Percentiles rank a stretch among this genome's conserved stretches.
Evolutionary conservation across 1,284 basidiomycete species (phyloP).

Genomic region (Malassezia furfur): DNA sequence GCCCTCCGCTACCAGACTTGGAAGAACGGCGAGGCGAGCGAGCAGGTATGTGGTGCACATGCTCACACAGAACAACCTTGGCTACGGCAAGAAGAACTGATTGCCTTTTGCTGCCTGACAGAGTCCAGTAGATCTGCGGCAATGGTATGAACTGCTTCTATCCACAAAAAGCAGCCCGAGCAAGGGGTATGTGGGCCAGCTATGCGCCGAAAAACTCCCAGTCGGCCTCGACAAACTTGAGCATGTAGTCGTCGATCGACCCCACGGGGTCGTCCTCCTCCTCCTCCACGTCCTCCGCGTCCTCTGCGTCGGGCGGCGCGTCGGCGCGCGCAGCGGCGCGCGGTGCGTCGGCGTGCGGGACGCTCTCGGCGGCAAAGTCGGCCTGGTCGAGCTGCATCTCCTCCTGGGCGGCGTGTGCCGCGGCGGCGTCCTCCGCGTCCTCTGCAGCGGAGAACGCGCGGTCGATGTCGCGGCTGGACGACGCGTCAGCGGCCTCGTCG

Average conservation of each 20-base stretch:
- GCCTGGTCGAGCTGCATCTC: slow-evolving; percentile 68
- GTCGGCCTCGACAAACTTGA: slow-evolving; percentile 63
- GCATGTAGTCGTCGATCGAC: slow-evolving; percentile 76
- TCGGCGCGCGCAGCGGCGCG: neutral
- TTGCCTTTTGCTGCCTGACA: neutral
- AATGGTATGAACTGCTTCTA: neutral
- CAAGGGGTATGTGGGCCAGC: neutral
- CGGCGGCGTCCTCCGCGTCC: slow-evolving; percentile 73
- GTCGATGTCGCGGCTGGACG: slow-evolving; percentile 53
- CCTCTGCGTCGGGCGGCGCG: slow-evolving; percentile 49
- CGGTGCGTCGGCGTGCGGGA: neutral
- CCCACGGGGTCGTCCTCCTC: slow-evolving; percentile 57
- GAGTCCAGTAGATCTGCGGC: neutral
- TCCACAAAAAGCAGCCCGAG: neutral
- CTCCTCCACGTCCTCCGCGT: neutral
- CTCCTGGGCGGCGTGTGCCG: slow-evolving; percentile 70
- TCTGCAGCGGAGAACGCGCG: slow-evolving; percentile 72
- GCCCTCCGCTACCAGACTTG: slow-evolving; percentile 50
- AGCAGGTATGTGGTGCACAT: slow-evolving; percentile 32
- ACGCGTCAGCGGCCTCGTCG: slow-evolving; percentile 35
- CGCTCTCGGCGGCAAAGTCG: slow-evolving; percentile 21
- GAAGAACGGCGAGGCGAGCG: slow-evolving; percentile 48
- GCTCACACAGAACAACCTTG: slow-evolving; percentile 1
- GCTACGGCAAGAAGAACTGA: slow-evolving; percentile 1
- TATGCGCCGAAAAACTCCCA: slow-evolving; percentile 60